Evolutionary conservation across 805 yeast species (phyloP), one percentile per base, ranked within the genome.

Genomic region (Candida suzukii): DNA sequence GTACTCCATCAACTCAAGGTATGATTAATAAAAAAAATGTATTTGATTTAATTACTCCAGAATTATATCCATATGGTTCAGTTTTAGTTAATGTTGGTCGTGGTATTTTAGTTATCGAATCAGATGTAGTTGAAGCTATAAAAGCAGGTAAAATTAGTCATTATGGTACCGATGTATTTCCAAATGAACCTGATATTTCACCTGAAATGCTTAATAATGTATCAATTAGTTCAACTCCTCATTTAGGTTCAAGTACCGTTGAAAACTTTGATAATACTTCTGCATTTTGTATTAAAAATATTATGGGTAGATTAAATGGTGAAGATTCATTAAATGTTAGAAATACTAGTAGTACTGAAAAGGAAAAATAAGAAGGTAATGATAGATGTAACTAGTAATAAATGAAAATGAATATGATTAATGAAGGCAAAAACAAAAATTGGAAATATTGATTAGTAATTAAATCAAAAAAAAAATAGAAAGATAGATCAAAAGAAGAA

Each of bases 71-170:
- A n/a, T n/a, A n/a, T n/a, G n/a, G n/a, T n/a, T n/a, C 80, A 7
- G 67, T 85, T 40, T 63, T 85, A 20, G 78, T 85, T 37, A 85
- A 85, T 53, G 78, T 85, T 33, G 95, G 95, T 2, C 67, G 95
- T 45, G 95, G 95, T 2, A 51, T 72, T 3, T 73, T 83, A 28
- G 70, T 85, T 45, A 78, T 83, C 49, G 88, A 80, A 50, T 67
- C 72, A n/a, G 88, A 77, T 2, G 59, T 84, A 37, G 65, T 83
- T 11, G 68, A 63, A 5, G 90, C 81, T 0, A 64, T 85, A 40
- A 67, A 78, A 42, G 50, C 68, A 8, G 87, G 86, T 0, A 72
- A 78, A 40, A 68, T 85, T 2, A 60, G 71, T 8, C 74, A 80
- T 53, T 86, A 80, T 9, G 93, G 91, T 0, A 56, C 83, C 26